A percentile compares a stretch with the other conserved stretches of the same genome.
Conservation (phyloP, 352 stramenopile species). For the Phytophthora kernoviae region DNA sequence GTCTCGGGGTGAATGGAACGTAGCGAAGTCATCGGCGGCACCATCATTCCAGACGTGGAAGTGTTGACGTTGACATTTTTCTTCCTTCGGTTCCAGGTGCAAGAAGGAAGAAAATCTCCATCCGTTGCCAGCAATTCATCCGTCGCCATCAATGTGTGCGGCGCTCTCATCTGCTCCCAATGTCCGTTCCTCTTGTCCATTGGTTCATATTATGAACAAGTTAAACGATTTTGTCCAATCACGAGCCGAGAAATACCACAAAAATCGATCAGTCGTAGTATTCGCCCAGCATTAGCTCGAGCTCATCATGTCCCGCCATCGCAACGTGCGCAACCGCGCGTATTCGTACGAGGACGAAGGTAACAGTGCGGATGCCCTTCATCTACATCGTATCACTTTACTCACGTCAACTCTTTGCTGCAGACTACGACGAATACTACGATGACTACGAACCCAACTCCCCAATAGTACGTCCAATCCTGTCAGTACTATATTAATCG, state of each 20-base stretch:
- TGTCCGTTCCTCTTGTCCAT: too few relatives aligned
- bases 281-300: not conserved
- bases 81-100: too few relatives aligned
- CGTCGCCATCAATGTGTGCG: too few relatives aligned
- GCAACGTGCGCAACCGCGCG: slow-evolving; percentile 85
- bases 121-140: too few relatives aligned
- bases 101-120: too few relatives aligned
- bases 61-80: not conserved
- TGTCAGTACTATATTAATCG: not conserved
- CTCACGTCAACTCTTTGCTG: not conserved
- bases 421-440: slow-evolving; percentile 82
- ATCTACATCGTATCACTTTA: not conserved
- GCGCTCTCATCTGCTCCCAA: too few relatives aligned
- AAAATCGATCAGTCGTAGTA: not conserved
- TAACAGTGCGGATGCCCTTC: slow-evolving; percentile 25
- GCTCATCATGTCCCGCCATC: slow-evolving; percentile 76
- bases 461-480: slow-evolving; percentile 49
- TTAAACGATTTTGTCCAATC: not conserved
- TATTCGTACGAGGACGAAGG: slow-evolving; percentile 91
- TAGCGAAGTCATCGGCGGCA: not conserved
- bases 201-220: not conserved
- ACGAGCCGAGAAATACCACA: too few relatives aligned
- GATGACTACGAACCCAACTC: slow-evolving; percentile 65
- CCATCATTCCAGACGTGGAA: not conserved
- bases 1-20: too few relatives aligned